Percentiles rank a stretch among this genome's conserved stretches.
These are phyloP conservation scores for Hypericum perforatum DNA, from an alignment of 345 rosid genomes.

Conservation along the genomic window DNA sequence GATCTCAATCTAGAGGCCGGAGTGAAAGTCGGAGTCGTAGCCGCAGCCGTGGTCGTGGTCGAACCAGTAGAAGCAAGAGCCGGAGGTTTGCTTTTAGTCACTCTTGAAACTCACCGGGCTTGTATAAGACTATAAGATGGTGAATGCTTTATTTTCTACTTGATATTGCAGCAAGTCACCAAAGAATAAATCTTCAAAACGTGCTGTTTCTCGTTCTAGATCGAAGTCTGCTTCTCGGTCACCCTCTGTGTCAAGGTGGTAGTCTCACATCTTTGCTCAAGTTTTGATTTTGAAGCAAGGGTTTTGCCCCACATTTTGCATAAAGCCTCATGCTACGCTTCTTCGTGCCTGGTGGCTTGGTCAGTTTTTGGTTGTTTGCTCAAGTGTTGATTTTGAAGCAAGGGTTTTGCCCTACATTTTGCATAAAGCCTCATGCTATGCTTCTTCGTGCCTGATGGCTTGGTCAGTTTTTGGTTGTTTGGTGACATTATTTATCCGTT, in stretches of 20 bases:
- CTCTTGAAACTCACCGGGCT: no score
- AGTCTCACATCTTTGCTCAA: not conserved
- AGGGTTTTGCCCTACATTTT: no score
- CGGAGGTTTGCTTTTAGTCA: conserved; percentile 29
- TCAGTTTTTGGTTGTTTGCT: no score
- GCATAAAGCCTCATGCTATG: no score
- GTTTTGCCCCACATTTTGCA: no score
- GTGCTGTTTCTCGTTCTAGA: conserved; percentile 56
- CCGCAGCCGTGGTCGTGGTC: conserved; percentile 32
- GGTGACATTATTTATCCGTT: no score
- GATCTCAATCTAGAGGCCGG: conserved; percentile 20
- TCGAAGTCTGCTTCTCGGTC: conserved; percentile 58
- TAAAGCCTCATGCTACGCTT: no score
- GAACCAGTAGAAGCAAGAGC: conserved; percentile 40
- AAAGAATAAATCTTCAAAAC: conserved; percentile 44
- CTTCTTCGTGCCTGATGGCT: no score
- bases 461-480: no score
- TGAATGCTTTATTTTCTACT: no score
- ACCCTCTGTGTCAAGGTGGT: conserved; percentile 45
- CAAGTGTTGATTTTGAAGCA: not conserved
- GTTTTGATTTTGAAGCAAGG: not conserved
- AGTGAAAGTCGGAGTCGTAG: conserved; percentile 18
- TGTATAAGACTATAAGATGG: no score
- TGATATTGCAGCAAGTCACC: conserved; percentile 64
- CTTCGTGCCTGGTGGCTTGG: no score